phyloP scores from a whole-genome alignment of 495 filamentous ascomycete species.

The Penicillium canescens region DNA sequence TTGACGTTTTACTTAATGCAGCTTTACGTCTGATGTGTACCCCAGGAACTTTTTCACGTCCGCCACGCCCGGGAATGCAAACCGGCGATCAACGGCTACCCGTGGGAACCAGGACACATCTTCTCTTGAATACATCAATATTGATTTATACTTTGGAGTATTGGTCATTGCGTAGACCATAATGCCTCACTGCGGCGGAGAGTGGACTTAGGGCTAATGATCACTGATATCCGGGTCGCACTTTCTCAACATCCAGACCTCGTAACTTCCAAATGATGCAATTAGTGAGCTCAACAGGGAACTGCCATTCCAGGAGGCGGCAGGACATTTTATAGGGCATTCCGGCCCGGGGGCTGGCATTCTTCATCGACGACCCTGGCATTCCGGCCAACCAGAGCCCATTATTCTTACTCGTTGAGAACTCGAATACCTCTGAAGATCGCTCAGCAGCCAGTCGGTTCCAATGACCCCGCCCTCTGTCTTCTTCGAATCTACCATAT shows the following conservation, averaged over 20 bases:
- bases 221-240: neutral
- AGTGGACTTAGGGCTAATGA: too few relatives aligned
- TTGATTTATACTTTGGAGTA: neutral
- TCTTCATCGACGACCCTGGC: constrained; percentile 32
- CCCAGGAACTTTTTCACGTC: neutral
- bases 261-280: constrained; percentile 9
- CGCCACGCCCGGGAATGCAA: constrained; percentile 22
- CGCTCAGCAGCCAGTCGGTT: neutral
- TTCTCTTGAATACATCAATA: neutral
- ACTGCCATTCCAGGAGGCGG: constrained; percentile 30
- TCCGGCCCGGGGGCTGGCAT: constrained; percentile 30
- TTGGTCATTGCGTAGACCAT: too few relatives aligned
- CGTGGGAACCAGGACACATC: neutral
- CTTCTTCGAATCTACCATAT: constrained; percentile 7
- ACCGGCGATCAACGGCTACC: neutral
- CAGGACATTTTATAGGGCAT: constrained; percentile 22
- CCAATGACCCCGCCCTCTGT: constrained; percentile 13
- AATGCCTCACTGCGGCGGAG: too few relatives aligned
- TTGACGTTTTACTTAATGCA: constrained; percentile 8
- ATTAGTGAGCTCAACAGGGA: constrained; percentile 3
- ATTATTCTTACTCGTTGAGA: constrained; percentile 33
- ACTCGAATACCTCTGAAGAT: constrained; percentile 1
- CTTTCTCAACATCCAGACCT: constrained; percentile 6
- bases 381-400: constrained; percentile 31
- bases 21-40: constrained; percentile 1